Evolutionary conservation across 2,329 filamentous ascomycete genomes (phyloP).

Genomic region (Neopestalotiopsis sp.): DNA sequence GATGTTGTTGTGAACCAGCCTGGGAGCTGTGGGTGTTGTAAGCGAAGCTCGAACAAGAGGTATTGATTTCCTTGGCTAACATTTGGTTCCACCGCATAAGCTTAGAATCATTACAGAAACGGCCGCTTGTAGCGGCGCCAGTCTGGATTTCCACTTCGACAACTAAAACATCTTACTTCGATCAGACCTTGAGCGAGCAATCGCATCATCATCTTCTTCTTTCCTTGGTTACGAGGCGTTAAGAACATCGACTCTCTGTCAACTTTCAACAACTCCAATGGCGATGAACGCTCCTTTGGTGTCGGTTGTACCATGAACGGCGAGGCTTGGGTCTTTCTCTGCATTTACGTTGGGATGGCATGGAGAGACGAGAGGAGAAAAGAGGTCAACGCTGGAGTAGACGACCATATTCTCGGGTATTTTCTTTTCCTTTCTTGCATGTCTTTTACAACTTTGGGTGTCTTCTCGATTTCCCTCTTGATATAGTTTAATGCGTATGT

Average conservation of each 20-base stretch:
- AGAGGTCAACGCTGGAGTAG: not conserved
- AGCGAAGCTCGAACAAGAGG: not conserved
- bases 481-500: constrained; percentile 4
- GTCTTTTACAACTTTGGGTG: not conserved
- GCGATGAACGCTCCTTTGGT: not conserved
- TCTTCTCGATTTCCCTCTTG: not conserved
- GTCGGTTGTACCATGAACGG: not conserved
- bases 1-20: not conserved
- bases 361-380: not conserved
- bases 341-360: not conserved
- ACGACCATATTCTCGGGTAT: not conserved
- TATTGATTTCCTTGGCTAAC: constrained; percentile 1
- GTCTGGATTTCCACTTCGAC: not conserved
- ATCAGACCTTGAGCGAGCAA: constrained; percentile 1
- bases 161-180: not conserved
- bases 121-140: not conserved
- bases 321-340: not conserved
- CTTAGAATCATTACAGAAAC: constrained; percentile 2
- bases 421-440: not conserved
- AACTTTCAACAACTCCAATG: not conserved
- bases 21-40: not conserved
- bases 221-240: not conserved
- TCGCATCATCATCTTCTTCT: not conserved
- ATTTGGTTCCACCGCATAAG: not conserved
- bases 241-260: not conserved